Base-by-base conservation (phyloP, 2,329 filamentous ascomycete species). In the Phialemoniopsis sp. region DNA sequence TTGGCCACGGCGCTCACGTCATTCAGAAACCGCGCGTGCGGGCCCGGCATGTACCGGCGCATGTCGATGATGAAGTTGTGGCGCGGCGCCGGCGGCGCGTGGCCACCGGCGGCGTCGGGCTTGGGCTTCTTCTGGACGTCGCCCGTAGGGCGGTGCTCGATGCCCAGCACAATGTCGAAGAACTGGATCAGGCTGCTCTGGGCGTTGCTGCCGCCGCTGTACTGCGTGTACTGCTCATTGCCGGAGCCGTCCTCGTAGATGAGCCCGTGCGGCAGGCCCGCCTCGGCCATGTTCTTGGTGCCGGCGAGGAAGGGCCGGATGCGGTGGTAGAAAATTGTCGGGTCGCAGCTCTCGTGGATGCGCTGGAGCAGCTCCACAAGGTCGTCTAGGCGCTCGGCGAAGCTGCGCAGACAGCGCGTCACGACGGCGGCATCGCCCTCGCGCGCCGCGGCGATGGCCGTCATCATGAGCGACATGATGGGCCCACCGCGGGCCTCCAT, bases 101-200 rank as follows among this genome's bases (percentile, higher is more conserved):
- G 16, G n/a, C 31, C 15, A 33, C 30, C 17, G 7, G 31, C 32
- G 13, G 8, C 4, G 13, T 26, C 26, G 32, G 32, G 4, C 5
- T 9, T 4, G 9, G 16, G n/a, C 12, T 8, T 15, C 32, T 39
- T 29, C 14, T 67, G 66, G 59, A 77, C 84, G 49, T 87, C 80
- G 30, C 91, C 91, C 0, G 93, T 97, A 0, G 91, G 89, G 8
- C 87, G 82, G 62, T 98, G 93, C 57, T 93, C 84, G 38, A 98
- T 78, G 32, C 89, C 89, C 3, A 98, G 78, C 2, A 88, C 82
- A 36, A 97, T 81, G 59, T 98, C 93, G 56, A 97, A 97, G 69
- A 97, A 96, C 53, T 98, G 93, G 46, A 98, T 93, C 43, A 97
- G 70, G 42, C 90, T 96, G 70, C 89, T 95, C 64, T 98, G 93